Percentiles rank a stretch among this genome's conserved stretches.
These are phyloP conservation scores for Osmozyma mogii DNA, from an alignment of 805 yeast species.

Conservation along the genomic window DNA sequence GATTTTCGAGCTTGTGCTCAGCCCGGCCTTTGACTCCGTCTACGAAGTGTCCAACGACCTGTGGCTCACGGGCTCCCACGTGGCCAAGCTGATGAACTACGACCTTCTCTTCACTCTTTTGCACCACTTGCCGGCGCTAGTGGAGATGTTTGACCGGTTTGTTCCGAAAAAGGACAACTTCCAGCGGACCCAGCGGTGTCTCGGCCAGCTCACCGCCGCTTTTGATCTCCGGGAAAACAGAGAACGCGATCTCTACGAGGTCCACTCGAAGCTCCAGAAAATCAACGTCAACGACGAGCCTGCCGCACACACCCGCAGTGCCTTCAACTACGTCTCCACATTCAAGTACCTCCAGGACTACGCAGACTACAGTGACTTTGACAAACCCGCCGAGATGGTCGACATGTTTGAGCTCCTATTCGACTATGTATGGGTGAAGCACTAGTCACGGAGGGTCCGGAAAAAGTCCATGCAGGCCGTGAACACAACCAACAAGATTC, in stretches of 20 bases:
- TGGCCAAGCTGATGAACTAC: slow-evolving; percentile 18
- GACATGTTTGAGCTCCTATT: slow-evolving; percentile 4
- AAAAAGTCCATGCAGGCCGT: slow-evolving; percentile 92
- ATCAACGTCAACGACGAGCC: slow-evolving; percentile 3
- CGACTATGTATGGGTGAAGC: slow-evolving; percentile 5
- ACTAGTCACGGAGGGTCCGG: slow-evolving; percentile 41
- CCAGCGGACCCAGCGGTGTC: too few species aligned
- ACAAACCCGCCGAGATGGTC: slow-evolving; percentile 6
- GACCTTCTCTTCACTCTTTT: slow-evolving; percentile 24
- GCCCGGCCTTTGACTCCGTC: slow-evolving; percentile 13
- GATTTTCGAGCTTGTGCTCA: slow-evolving; percentile 9
- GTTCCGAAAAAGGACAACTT: not conserved
- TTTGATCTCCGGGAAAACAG: not conserved
- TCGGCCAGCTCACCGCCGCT: too few species aligned
- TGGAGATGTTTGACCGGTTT: slow-evolving; percentile 10
- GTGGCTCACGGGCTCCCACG: slow-evolving; percentile 12
- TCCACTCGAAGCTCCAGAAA: slow-evolving; percentile 6
- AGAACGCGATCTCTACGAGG: slow-evolving; percentile 7
- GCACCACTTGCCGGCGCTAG: slow-evolving; percentile 16
- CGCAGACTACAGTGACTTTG: slow-evolving; percentile 4
- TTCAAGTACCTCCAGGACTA: slow-evolving; percentile 2
- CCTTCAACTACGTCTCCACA: slow-evolving; percentile 9
- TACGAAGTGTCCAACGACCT: slow-evolving; percentile 10
- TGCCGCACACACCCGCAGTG: slow-evolving; percentile 2
- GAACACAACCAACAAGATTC: slow-evolving; percentile 94